Conservation (phyloP, 805 yeast genomes). For the Saccharomycopsis fibuligera region DNA sequence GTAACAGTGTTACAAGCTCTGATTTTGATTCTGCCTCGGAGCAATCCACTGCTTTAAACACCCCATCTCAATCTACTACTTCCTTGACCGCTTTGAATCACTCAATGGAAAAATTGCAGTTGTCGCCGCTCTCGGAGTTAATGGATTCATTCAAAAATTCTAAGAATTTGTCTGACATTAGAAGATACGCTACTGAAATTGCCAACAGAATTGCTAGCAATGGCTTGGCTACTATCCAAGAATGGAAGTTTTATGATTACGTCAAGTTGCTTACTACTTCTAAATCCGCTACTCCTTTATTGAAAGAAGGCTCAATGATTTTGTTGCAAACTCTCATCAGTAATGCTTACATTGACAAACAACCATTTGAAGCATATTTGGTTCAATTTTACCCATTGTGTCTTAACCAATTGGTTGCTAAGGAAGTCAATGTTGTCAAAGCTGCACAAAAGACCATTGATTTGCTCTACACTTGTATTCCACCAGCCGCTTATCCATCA, state of each 20-base stretch:
- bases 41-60: slow-evolving; percentile 14
- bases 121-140: slow-evolving; percentile 60
- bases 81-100: slow-evolving; percentile 68
- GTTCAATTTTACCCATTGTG: slow-evolving; percentile 56
- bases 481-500: slow-evolving; percentile 73
- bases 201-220: slow-evolving; percentile 41
- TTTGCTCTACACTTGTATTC: slow-evolving; percentile 60
- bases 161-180: slow-evolving; percentile 46
- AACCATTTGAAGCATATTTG: slow-evolving; percentile 69
- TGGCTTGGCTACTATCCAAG: slow-evolving; percentile 44
- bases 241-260: slow-evolving; percentile 62
- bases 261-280: slow-evolving; percentile 62
- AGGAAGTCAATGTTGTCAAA: slow-evolving; percentile 78
- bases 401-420: slow-evolving; percentile 73
- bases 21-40: slow-evolving; percentile 15
- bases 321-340: slow-evolving; percentile 42
- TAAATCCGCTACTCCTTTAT: slow-evolving; percentile 57
- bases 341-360: slow-evolving; percentile 54
- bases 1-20: background rate
- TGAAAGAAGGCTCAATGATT: slow-evolving; percentile 72
- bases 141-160: slow-evolving; percentile 48
- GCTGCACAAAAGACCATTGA: slow-evolving; percentile 80
- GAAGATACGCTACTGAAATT: slow-evolving; percentile 47
- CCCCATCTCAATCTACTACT: slow-evolving; percentile 53
- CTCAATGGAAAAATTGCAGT: slow-evolving; percentile 57